Base-by-base conservation (phyloP, 371 early-diverging fungal genomes). In the Rhizopus delemar region DNA sequence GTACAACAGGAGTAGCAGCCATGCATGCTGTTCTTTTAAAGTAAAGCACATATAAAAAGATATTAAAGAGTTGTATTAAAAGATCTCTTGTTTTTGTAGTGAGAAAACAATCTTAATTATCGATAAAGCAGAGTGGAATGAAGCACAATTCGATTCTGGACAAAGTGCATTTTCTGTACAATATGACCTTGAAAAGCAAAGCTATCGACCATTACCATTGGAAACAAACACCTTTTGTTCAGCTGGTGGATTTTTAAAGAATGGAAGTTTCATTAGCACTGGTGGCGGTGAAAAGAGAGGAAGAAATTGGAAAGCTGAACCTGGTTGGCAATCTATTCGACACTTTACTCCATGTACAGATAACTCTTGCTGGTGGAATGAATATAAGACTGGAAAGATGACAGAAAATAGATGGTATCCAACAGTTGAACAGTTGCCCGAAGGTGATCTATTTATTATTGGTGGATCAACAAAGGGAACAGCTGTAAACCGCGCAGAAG, bases 201-300 rank as follows among this genome's bases (percentile, higher is more conserved):
- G 50, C 15, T 81, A 74, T 60, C 67, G 85, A 43, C 54, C 73
- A 15, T 53, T 86, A 3, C 61, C 71, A 38, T 59, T 84, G 12
- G 68, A 76, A 15, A 84, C 86, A 39, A 86, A 86, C 53, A 86
- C 85, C 5, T 86, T 86, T 53, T 86, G 86, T 56, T 84, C 85
- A 3, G 84, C 79, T 6, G 86, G 86, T 49, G 82, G 83, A 12
- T 83, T 82, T 58, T 65, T 84, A 33, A 72, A 56, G 5, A 82
- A 86, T 36, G 85, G 85, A 13, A 84, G 80, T 3, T 67, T 86
- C 46, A 81, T 86, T 53, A 81, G 79, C 51, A 81, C 79, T 1
- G 86, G 84, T 16, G 86, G 86, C 16, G 85, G 76, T 8, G 84
- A 84, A 56, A 62, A 56, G 11, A 51, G 66, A 33, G 68, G 79